Percentiles rank a stretch among this genome's conserved stretches.
These are phyloP conservation scores for Neonectria punicea DNA, from an alignment of 2,329 filamentous ascomycete species.

Conservation along the genomic window DNA sequence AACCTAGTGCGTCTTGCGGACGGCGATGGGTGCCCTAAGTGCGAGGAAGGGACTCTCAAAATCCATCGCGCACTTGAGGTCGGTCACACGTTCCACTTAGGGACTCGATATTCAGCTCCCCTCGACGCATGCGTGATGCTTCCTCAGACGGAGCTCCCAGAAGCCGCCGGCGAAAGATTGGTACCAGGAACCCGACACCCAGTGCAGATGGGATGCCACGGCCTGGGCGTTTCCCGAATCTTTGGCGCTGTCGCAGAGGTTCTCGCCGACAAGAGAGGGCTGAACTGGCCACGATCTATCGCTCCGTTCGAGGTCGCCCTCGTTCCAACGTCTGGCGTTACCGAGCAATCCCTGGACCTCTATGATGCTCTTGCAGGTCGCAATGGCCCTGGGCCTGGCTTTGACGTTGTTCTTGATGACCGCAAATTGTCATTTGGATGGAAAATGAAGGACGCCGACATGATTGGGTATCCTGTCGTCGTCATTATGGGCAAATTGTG, in stretches of 20 bases:
- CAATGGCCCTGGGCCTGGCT: slow-evolving; percentile 24
- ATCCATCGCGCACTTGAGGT: slow-evolving; percentile 84
- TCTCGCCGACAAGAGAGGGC: slow-evolving; percentile 74
- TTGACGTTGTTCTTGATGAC: slow-evolving; percentile 82
- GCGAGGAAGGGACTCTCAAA: slow-evolving; percentile 69
- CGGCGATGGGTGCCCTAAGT: slow-evolving; percentile 80
- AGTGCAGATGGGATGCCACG: slow-evolving; percentile 96
- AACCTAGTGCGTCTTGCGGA: slow-evolving; percentile 73
- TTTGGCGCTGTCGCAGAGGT: slow-evolving; percentile 87
- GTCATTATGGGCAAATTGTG: slow-evolving; percentile 81
- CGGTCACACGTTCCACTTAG: slow-evolving; percentile 94
- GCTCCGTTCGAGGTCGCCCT: slow-evolving; percentile 85
- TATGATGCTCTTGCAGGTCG: slow-evolving; percentile 67
- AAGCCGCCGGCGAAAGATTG: slow-evolving; percentile 22
- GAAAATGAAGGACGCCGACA: slow-evolving; percentile 91
- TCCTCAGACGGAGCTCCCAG: slow-evolving; percentile 36
- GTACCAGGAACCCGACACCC: slow-evolving; percentile 53
- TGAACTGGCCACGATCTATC: slow-evolving; percentile 89
- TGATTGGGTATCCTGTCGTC: slow-evolving; percentile 87
- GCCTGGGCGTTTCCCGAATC: slow-evolving; percentile 91
- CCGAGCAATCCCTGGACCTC: slow-evolving; percentile 63
- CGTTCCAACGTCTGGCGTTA: slow-evolving; percentile 61
- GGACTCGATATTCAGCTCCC: slow-evolving; percentile 85
- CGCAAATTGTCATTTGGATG: slow-evolving; percentile 74
- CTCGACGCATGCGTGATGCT: slow-evolving; percentile 71